Evolutionary conservation across 345 rosid species (phyloP), one percentile per base, ranked within the genome.

Genomic region (Litchi chinensis): DNA sequence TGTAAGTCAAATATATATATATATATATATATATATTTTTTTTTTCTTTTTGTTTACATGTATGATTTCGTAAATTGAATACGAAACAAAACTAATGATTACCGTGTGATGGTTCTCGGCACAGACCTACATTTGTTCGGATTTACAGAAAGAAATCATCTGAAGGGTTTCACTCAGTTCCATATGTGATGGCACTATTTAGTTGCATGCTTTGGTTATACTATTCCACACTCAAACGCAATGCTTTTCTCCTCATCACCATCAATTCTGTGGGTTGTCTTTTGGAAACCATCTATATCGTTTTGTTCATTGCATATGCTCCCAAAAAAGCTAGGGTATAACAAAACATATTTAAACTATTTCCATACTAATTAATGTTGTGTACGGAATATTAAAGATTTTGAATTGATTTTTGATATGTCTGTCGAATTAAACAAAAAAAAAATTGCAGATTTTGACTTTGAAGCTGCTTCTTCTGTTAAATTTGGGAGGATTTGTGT

Each of bases 131-230:
- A 43, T 92, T 90, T 80, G 57, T 79, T 65, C 79, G 94, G 81
- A 82, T 92, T 28, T 87, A 79, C 44, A 89, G 70, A 81, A 89
- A 83, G 85, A 90, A 88, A 82, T 85, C 91, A 28, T 89, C 90
- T 0, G 94, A 92, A 83, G 90, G 94, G 65, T 92, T 90, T 50
- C 86, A 90, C 5, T 90, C 90, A 13, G 13, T 92, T 37, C 96
- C 96, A 3, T 92, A 92, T n/a, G 84, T 89, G 21, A 88, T 81
- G 19, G 88, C 88, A 15, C 81, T 85, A 10, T 76, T 88, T 60
- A 89, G 94, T 74, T 82, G 90, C 4, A 83, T 83, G 85, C 84
- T 90, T 18, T 92, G 96, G 96, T 72, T 90, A 22, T 90, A 88
- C 85, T 92, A 90, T 22, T 89, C 91, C 0, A 69, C 50, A 5